phyloP scores from a whole-genome alignment of 2,329 filamentous ascomycete species.

The Neofusicoccum parvum region DNA sequence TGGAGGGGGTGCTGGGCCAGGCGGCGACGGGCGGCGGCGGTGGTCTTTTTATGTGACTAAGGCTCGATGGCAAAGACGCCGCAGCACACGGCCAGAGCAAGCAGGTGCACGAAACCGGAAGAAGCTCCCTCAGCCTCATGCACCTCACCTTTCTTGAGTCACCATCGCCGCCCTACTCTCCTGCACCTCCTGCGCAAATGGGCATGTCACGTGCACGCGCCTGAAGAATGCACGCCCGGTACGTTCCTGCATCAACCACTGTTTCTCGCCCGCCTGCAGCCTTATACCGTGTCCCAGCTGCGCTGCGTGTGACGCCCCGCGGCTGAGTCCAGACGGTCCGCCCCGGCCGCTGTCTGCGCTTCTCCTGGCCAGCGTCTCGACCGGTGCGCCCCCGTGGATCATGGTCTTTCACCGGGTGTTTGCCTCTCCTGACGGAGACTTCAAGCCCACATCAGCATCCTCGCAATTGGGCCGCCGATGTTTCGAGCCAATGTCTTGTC shows the following conservation, averaged over 20 bases:
- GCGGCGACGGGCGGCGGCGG: slow-evolving; percentile 1
- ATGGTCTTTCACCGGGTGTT: not conserved
- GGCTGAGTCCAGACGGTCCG: not conserved
- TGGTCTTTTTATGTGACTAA: slow-evolving; percentile 12
- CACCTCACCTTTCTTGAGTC: slow-evolving; percentile 13
- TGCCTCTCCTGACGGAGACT: not conserved
- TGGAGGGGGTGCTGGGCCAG: not conserved
- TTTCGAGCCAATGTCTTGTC: not conserved
- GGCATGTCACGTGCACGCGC: not conserved
- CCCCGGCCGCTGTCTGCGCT: not conserved
- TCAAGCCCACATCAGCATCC: not conserved
- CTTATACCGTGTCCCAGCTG: not conserved
- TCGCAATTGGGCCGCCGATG: not conserved
- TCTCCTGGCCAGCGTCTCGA: not conserved
- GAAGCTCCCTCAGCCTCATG: slow-evolving; percentile 21
- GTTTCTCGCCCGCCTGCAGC: slow-evolving; percentile 16
- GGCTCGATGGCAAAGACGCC: slow-evolving; percentile 3
- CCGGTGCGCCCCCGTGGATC: not conserved
- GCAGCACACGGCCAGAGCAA: slow-evolving; percentile 12
- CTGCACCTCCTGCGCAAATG: not conserved
- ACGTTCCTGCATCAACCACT: slow-evolving; percentile 15
- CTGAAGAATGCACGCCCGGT: slow-evolving; percentile 6
- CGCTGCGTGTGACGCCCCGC: not conserved
- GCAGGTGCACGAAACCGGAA: slow-evolving; percentile 17
- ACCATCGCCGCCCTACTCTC: not conserved